phyloP scores from a whole-genome alignment of 2,329 filamentous ascomycete genomes.

The Sclerotinia subarctica region DNA sequence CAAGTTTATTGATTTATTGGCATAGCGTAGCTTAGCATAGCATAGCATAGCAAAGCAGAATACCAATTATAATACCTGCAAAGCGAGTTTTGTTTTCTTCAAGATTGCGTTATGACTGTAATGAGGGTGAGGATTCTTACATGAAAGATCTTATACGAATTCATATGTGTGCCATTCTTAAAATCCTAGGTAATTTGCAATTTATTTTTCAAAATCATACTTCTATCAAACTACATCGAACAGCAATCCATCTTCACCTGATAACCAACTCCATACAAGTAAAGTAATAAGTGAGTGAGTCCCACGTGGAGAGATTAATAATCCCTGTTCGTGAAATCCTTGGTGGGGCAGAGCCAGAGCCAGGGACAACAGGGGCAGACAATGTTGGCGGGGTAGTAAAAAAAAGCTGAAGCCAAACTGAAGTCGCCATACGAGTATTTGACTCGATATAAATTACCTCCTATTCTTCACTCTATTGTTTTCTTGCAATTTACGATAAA shows the following conservation, averaged over 20 bases:
- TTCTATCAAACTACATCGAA: neutral
- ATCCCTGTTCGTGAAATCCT: neutral
- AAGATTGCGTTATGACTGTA: neutral
- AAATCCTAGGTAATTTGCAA: too few relatives aligned
- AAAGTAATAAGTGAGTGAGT: too few relatives aligned
- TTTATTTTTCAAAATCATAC: neutral
- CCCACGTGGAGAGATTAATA: neutral
- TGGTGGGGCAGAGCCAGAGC: neutral
- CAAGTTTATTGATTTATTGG: neutral
- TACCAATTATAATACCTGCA: neutral
- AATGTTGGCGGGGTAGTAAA: constrained; percentile 5
- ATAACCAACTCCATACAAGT: neutral
- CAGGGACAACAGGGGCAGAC: too few relatives aligned
- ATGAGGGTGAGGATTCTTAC: neutral
- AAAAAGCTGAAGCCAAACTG: neutral
- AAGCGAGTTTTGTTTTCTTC: neutral
- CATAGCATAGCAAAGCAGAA: neutral
- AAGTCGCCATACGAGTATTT: neutral
- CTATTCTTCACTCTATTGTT: neutral
- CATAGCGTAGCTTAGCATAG: neutral
- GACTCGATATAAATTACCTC: neutral
- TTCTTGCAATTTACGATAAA: neutral
- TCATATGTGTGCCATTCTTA: neutral
- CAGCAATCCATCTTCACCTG: neutral
- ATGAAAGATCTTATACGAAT: neutral